A percentile compares a stretch with the other conserved stretches of the same genome.
These are phyloP conservation scores for Xylaria palmicola DNA, from an alignment of 495 filamentous ascomycete genomes.

Conservation along the genomic window DNA sequence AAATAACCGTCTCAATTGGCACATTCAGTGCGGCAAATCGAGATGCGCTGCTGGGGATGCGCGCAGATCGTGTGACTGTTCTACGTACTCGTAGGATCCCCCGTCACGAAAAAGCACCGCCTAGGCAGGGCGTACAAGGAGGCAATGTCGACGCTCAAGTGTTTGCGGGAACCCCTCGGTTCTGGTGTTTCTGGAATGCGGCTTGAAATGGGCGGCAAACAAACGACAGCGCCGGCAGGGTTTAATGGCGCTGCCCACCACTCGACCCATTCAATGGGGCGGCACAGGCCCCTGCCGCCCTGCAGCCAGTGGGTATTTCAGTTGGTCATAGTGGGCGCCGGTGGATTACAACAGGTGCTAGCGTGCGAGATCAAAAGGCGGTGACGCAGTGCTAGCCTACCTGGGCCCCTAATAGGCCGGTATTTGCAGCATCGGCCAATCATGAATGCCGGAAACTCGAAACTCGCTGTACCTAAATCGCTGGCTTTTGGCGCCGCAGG, in stretches of 20 bases:
- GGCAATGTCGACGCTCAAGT: too few species aligned
- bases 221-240: not conserved
- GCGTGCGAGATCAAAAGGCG: constrained; percentile 31
- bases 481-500: too few species aligned
- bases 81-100: not conserved
- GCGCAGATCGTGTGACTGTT: constrained; percentile 4
- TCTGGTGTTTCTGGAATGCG: not conserved
- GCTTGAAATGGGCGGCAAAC: constrained; percentile 17
- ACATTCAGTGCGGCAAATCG: not conserved
- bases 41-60: not conserved
- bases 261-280: not conserved
- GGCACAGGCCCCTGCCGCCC: not conserved
- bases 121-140: too few species aligned
- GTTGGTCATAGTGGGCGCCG: constrained; percentile 20
- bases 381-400: constrained; percentile 22
- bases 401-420: constrained; percentile 16
- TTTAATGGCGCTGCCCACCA: not conserved
- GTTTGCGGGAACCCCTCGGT: constrained; percentile 1
- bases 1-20: not conserved
- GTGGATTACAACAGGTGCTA: constrained; percentile 23
- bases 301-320: constrained; percentile 7
- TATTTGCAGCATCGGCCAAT: constrained; percentile 2
- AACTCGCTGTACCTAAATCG: too few species aligned
- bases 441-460: not conserved
- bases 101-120: too few species aligned